Evolutionary conservation across 306 rosid species (phyloP).

Genomic region (Casuarina glauca): DNA sequence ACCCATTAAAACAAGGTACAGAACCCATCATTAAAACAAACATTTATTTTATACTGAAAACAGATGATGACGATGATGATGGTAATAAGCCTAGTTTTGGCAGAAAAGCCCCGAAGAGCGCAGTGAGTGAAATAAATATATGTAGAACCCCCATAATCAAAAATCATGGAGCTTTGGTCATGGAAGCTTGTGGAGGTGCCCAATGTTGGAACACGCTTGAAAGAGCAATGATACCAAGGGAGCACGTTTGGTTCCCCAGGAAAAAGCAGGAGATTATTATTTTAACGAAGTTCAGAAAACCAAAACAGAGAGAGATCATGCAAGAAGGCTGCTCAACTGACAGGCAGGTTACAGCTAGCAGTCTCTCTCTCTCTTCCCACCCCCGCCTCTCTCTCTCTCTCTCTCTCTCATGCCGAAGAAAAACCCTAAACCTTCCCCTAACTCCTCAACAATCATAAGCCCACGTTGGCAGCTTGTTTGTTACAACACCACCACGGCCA

Average conservation of each 20-base stretch:
- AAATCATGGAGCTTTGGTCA: conserved; percentile 39
- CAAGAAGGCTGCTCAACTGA: conserved; percentile 94
- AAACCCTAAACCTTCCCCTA: conserved; percentile 53
- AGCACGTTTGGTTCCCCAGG: conserved; percentile 83
- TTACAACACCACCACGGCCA: conserved; percentile 15
- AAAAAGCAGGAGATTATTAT: conserved; percentile 27
- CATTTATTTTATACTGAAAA: background rate
- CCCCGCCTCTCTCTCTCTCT: conserved; percentile 21
- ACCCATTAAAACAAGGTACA: conserved; percentile 54
- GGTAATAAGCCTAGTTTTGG: background rate
- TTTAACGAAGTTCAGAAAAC: background rate
- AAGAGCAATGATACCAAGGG: conserved; percentile 59
- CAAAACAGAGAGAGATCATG: conserved; percentile 59
- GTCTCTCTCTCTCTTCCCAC: background rate
- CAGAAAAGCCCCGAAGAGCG: conserved; percentile 15
- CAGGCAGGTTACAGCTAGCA: conserved; percentile 95
- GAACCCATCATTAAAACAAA: conserved; percentile 29
- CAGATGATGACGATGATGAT: background rate
- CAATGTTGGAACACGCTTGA: conserved; percentile 52
- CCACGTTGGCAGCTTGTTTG: conserved; percentile 33
- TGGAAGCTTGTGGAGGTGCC: conserved; percentile 42
- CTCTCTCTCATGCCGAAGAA: conserved; percentile 44
- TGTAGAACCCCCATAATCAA: conserved; percentile 33
- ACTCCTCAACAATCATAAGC: conserved; percentile 50
- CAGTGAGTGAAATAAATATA: conserved; percentile 12